Conservation (phyloP, 2,329 filamentous ascomycete species). For the Stachybotrys chlorohalonatus region DNA sequence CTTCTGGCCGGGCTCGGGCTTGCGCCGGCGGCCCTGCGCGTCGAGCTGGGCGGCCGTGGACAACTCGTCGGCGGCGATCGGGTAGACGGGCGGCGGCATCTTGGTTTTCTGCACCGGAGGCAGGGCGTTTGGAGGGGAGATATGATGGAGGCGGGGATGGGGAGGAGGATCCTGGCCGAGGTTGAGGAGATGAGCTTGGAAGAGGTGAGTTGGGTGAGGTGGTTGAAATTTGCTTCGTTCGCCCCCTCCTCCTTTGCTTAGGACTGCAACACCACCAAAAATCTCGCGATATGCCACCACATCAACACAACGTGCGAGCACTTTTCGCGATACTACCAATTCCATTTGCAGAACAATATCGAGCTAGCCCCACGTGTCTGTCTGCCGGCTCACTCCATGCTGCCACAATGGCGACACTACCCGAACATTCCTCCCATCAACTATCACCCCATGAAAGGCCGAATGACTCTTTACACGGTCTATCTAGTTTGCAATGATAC, state of each 20-base stretch:
- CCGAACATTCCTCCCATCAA: too few species aligned
- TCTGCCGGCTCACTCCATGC: too few species aligned
- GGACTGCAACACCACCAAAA: constrained; percentile 6
- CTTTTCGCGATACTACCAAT: too few species aligned
- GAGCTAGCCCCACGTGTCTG: too few species aligned
- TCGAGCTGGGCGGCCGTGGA: constrained; percentile 38
- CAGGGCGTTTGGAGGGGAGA: constrained; percentile 9
- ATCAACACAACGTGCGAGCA: neutral
- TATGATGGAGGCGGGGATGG: constrained; percentile 31
- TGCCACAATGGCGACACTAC: too few species aligned
- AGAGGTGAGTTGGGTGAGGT: constrained; percentile 36
- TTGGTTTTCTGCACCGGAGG: neutral
- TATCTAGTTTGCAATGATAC: too few species aligned
- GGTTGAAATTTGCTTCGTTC: neutral
- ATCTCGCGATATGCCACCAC: constrained; percentile 8
- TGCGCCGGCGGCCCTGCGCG: constrained; percentile 41
- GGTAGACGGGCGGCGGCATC: constrained; percentile 51
- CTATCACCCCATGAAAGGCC: too few species aligned
- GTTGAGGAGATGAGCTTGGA: constrained; percentile 49
- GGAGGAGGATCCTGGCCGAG: constrained; percentile 42
- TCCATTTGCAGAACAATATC: too few species aligned
- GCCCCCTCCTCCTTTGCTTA: neutral
- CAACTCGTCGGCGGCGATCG: constrained; percentile 44
- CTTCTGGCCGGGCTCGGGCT: constrained; percentile 27
- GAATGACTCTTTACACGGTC: too few species aligned